Conservation (phyloP, 2,329 filamentous ascomycete genomes). For the Fusarium sp. region DNA sequence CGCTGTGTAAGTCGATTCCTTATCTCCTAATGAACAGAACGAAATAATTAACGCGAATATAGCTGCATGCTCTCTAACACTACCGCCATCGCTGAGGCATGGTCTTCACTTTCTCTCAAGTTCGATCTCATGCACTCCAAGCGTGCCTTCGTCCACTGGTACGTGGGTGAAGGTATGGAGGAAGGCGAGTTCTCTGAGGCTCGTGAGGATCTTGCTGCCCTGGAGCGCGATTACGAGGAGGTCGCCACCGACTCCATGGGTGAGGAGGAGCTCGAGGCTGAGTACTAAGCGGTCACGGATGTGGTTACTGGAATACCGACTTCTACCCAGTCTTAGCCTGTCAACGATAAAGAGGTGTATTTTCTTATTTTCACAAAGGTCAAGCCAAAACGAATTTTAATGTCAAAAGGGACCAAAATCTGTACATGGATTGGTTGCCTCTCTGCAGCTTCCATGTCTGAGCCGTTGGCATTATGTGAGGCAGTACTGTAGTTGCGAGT, state of each 20-base stretch:
- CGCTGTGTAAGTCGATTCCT: constrained; percentile 79
- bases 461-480: constrained; percentile 19
- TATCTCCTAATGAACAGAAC: neutral
- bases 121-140: constrained; percentile 99
- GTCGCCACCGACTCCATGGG: constrained; percentile 94
- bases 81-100: constrained; percentile 97
- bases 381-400: constrained; percentile 50
- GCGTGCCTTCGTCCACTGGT: constrained; percentile 99
- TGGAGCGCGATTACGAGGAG: constrained; percentile 99
- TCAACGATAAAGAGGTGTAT: constrained; percentile 47
- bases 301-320: constrained; percentile 37
- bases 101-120: constrained; percentile 95
- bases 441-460: constrained; percentile 13
- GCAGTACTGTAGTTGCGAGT: constrained; percentile 28
- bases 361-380: constrained; percentile 49
- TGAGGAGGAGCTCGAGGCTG: constrained; percentile 84
- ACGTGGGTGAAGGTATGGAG: constrained; percentile 99
- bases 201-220: constrained; percentile 95
- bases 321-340: constrained; percentile 41
- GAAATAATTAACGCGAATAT: constrained; percentile 10
- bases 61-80: constrained; percentile 99
- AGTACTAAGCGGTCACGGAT: constrained; percentile 73
- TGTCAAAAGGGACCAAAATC: constrained; percentile 45
- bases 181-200: constrained; percentile 99
- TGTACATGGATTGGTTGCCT: constrained; percentile 41